Evolutionary conservation across 306 rosid genomes (phyloP), one percentile per base, ranked within the genome.

Genomic region (Hippophae tibetana): DNA sequence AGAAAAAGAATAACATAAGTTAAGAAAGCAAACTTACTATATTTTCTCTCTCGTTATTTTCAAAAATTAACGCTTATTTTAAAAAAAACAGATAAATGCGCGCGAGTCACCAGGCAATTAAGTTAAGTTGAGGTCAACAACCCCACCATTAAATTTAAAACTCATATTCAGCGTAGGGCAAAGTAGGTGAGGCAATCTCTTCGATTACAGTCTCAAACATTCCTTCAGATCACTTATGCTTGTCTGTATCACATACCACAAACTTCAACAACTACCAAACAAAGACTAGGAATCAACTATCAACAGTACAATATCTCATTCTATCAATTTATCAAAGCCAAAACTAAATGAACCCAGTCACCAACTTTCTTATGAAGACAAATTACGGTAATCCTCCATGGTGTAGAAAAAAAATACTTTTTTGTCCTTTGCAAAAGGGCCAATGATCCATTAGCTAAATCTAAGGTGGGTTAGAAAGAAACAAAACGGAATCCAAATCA

Each of bases 221-320:
- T 69, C 52, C 61, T 44, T 63, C 8, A 13, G 13, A 72, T 56
- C n/a, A 58, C 58, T 49, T 44, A 57, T 69, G 56, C 75, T 72
- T 65, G 80, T 50, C 59, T 68, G 61, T 64, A 67, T 77, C 81
- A 76, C 83, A 70, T 67, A 77, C 65, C 79, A 83, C 59, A 77
- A 83, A 77, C 78, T 76, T 55, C 42, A 74, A 64, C 62, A 74
- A 70, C 69, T 71, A 61, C 61, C 68, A 75, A 78, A 41, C 61
- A 42, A 67, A 73, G 67, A 69, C 73, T 70, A 74, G 78, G 69
- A 71, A 63, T 73, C 74, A 49, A 58, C 62, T 65, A 63, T 49
- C 50, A 48, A 44, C 14, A 10, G 10, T 60, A 60, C 14, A 66
- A 55, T 50, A 70, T 66, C 52, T 65, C 69, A 63, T 64, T 66